Evolutionary conservation across 495 filamentous ascomycete species (phyloP).

Genomic region (Podospora pseudopauciseta): DNA sequence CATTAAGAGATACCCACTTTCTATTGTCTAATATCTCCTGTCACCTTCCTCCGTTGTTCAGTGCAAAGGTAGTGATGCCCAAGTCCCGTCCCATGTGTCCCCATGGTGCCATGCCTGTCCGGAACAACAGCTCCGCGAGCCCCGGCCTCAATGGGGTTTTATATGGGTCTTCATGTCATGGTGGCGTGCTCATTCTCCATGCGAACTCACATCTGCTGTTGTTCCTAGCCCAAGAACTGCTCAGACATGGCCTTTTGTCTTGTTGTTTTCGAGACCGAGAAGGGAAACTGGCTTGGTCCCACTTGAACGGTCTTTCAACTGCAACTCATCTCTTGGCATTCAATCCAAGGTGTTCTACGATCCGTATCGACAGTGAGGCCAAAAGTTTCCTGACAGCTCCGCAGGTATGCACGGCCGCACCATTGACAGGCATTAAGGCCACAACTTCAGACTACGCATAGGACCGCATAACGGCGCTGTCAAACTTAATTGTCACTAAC

Average conservation of each 20-base stretch:
- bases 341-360: background rate
- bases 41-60: no score
- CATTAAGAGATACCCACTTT: background rate
- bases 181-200: background rate
- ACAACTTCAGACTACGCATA: background rate
- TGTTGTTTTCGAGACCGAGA: background rate
- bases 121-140: background rate
- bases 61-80: background rate
- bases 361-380: background rate
- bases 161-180: background rate
- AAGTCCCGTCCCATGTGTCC: background rate
- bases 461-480: background rate
- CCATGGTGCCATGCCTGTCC: background rate
- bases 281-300: background rate
- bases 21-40: background rate
- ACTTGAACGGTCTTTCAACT: background rate
- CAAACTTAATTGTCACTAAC: background rate
- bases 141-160: background rate
- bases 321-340: background rate
- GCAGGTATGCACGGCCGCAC: background rate
- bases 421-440: background rate
- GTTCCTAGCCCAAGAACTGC: background rate
- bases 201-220: background rate
- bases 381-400: background rate
- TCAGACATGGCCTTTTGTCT: background rate